Evolutionary conservation across 2,329 filamentous ascomycete species (phyloP).

Genomic region (Colletotrichum paranaense): DNA sequence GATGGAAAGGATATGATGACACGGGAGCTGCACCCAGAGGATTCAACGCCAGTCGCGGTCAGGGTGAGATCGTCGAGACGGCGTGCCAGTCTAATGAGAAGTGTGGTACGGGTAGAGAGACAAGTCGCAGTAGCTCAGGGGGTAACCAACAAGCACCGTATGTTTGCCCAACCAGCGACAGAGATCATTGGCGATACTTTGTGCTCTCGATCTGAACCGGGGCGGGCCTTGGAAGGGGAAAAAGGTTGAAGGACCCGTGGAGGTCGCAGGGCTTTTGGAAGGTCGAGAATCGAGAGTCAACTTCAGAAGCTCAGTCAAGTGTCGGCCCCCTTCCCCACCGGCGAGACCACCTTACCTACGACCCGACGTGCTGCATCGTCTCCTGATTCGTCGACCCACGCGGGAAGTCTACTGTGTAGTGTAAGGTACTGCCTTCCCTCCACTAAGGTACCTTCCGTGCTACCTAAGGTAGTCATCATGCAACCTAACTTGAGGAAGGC

Average conservation of each 20-base stretch:
- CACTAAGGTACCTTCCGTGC: background rate
- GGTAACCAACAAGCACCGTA: background rate
- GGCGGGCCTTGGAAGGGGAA: background rate
- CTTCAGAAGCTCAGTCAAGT: background rate
- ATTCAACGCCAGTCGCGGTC: background rate
- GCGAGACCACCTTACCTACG: background rate
- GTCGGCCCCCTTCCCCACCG: background rate
- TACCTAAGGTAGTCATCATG: background rate
- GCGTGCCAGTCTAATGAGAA: background rate
- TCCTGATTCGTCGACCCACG: conserved; percentile 9
- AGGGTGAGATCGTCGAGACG: background rate
- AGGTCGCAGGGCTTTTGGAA: background rate
- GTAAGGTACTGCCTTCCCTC: background rate
- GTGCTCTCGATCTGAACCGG: background rate
- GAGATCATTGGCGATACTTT: too few relatives aligned
- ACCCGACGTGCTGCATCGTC: conserved; percentile 2
- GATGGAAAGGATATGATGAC: background rate
- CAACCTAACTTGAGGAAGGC: background rate
- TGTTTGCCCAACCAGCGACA: conserved; percentile 10
- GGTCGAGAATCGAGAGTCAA: background rate
- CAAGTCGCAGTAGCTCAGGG: conserved; percentile 1
- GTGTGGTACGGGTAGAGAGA: background rate
- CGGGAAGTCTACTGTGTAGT: background rate
- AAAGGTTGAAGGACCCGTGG: background rate
- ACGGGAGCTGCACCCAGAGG: background rate